A percentile compares a stretch with the other conserved stretches of the same genome.
Evolutionary conservation across 495 filamentous ascomycete species (phyloP).

Genomic region (Neurospora cerealis): DNA sequence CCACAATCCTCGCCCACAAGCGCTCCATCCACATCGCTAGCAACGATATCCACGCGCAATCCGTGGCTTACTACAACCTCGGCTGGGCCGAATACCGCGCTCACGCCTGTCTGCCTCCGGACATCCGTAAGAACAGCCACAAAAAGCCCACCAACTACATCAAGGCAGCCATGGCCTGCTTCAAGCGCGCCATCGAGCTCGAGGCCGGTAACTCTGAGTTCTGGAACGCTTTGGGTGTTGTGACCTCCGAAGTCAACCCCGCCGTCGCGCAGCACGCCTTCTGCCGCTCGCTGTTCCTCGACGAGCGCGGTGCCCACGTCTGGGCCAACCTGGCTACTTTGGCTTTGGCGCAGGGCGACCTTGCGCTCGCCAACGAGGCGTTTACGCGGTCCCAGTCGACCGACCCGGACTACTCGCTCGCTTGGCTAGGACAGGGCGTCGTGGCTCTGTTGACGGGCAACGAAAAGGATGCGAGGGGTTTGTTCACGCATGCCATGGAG

Average conservation of each 20-base stretch:
- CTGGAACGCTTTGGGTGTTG: conserved; percentile 92
- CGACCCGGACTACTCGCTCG: conserved; percentile 84
- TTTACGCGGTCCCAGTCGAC: conserved; percentile 87
- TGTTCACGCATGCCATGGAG: conserved; percentile 95
- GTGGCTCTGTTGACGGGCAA: conserved; percentile 69
- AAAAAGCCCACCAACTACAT: conserved; percentile 53
- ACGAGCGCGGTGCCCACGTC: conserved; percentile 68
- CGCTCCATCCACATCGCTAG: conserved; percentile 65
- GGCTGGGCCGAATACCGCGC: conserved; percentile 87
- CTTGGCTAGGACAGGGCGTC: conserved; percentile 90
- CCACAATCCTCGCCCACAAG: conserved; percentile 77
- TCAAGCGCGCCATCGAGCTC: conserved; percentile 92
- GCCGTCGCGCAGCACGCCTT: conserved; percentile 90
- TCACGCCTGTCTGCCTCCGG: conserved; percentile 48
- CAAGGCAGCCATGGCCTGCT: conserved; percentile 78
- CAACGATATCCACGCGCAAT: conserved; percentile 78
- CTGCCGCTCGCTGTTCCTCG: conserved; percentile 85
- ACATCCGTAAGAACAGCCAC: conserved; percentile 35
- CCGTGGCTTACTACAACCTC: conserved; percentile 92
- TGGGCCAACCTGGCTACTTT: conserved; percentile 91
- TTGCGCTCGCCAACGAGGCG: conserved; percentile 73
- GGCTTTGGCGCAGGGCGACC: conserved; percentile 73
- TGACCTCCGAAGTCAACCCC: conserved; percentile 72
- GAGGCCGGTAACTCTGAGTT: conserved; percentile 95
- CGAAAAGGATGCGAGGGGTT: conserved; percentile 58